These are phyloP conservation scores for Marsdenia floribunda DNA, from an alignment of 257 asterid genomes.

Conservation along the genomic window DNA sequence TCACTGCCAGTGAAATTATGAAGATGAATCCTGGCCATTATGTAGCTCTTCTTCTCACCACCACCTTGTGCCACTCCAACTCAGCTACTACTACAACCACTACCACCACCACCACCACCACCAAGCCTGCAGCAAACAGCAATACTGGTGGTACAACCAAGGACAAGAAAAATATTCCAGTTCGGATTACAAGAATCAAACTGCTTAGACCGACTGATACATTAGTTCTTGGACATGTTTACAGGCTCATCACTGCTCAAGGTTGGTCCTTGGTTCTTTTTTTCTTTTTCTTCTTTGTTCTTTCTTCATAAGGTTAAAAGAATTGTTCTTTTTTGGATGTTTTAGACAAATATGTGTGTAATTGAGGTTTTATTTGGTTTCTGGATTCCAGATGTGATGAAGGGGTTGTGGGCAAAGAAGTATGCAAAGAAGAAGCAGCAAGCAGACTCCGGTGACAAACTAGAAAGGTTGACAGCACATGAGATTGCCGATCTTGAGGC, in stretches of 20 bases:
- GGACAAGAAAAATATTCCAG: conserved; percentile 26
- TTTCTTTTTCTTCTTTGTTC: not conserved
- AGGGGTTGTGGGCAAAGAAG: conserved; percentile 71
- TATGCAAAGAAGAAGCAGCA: conserved; percentile 58
- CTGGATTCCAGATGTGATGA: conserved; percentile 46
- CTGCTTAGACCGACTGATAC: conserved; percentile 76
- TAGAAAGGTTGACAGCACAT: conserved; percentile 29
- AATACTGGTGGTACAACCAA: not conserved
- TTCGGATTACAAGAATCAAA: conserved; percentile 63
- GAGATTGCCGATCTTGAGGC: conserved; percentile 38
- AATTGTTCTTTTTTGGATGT: not conserved
- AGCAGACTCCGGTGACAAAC: conserved; percentile 28
- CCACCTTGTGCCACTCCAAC: conserved; percentile 52
- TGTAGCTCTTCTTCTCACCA: conserved; percentile 88
- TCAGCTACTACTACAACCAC: conserved; percentile 16
- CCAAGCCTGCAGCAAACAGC: conserved; percentile 4
- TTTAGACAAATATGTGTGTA: not conserved
- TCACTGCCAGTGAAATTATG: conserved; percentile 64
- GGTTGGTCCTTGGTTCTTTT: no score
- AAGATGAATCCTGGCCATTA: conserved; percentile 82
- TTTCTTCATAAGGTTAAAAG: not conserved
- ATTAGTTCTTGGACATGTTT: conserved; percentile 77
- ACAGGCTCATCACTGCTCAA: conserved; percentile 71
- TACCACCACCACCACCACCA: not conserved
- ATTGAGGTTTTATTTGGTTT: not conserved